Evolutionary conservation across 192 early-diverging fungal species (phyloP), one percentile per base, ranked within the genome.

Genomic region (Backusella macrospora): DNA sequence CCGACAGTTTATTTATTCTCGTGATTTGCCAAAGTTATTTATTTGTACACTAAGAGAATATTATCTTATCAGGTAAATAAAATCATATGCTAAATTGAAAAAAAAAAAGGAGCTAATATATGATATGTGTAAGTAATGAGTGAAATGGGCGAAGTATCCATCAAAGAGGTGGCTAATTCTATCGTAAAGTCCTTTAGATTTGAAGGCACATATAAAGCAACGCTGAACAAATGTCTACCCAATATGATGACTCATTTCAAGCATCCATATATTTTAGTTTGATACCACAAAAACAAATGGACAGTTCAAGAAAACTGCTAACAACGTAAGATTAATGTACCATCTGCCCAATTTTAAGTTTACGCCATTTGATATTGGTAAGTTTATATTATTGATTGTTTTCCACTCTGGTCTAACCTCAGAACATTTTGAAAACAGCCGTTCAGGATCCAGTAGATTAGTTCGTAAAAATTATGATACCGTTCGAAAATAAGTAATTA

Each of bases 1-100:
- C 40, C 88, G 93, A n/a, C 93, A 94, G 73, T 94, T 94, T 81
- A 93, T 93, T 49, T 94, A 89, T 80, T 93, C 92, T 10, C 84
- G 85, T 42, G 93, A 94, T 84, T 80, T 94, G 40, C 92, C 90
- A 65, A 88, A 82, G 76, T 84, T 94, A 49, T 90, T 94, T 77
- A 82, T 94, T 67, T 94, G 93, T 92, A 80, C 81, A 18, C 81
- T 94, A 39, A 80, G 93, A 65, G 92, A 94, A 77, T 93, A 88
- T 94, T 66, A 94, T 94, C 80, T 82, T 93, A 5, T 92, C 92
- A 70, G 92, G 92, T 92, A 85, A 18, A 44, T 76, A 18, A 9
- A 39, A 42, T 7, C 14, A 38, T 21, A 21, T 12, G 15, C 14
- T 0, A 16, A 16, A 15, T 5, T 38, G 42, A 48, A 16, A n/a